Percentiles rank a stretch among this genome's conserved stretches.
These are phyloP conservation scores for Fusarium redolens DNA, from an alignment of 2,329 filamentous ascomycete genomes.

Conservation along the genomic window DNA sequence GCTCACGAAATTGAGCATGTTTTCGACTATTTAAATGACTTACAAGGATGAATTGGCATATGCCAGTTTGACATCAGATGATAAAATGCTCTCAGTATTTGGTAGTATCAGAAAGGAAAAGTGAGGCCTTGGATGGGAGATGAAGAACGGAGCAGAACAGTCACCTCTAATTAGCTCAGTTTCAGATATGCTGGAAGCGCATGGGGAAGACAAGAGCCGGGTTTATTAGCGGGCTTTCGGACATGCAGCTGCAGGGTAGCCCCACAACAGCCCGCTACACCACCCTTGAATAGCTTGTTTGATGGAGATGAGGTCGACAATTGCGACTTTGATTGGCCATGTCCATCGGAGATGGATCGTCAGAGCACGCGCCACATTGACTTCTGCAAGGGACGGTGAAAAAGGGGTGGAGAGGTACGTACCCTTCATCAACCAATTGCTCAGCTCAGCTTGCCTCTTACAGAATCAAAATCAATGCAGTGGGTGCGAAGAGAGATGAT, in stretches of 20 bases:
- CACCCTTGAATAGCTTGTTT: constrained; percentile 43
- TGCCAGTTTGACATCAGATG: not conserved
- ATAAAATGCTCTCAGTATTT: not conserved
- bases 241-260: constrained; percentile 8
- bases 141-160: constrained; percentile 36
- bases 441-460: not conserved
- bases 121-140: constrained; percentile 34
- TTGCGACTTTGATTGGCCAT: constrained; percentile 9
- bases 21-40: not conserved
- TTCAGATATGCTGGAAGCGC: constrained; percentile 39
- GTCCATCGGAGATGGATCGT: constrained; percentile 3
- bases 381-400: constrained; percentile 13
- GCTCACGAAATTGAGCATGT: not conserved
- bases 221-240: constrained; percentile 15
- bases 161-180: constrained; percentile 39
- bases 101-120: constrained; percentile 1
- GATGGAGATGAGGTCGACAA: constrained; percentile 30
- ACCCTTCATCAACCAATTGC: not conserved
- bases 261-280: constrained; percentile 23
- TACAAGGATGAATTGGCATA: constrained; percentile 1
- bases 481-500: not conserved
- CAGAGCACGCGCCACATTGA: constrained; percentile 28
- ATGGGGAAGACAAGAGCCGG: constrained; percentile 19
- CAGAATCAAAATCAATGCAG: constrained; percentile 18
- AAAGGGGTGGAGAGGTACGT: constrained; percentile 26